Evolutionary conservation across 441 rosid genomes (phyloP).

Genomic region (Pelargonium myrrhifolium): DNA sequence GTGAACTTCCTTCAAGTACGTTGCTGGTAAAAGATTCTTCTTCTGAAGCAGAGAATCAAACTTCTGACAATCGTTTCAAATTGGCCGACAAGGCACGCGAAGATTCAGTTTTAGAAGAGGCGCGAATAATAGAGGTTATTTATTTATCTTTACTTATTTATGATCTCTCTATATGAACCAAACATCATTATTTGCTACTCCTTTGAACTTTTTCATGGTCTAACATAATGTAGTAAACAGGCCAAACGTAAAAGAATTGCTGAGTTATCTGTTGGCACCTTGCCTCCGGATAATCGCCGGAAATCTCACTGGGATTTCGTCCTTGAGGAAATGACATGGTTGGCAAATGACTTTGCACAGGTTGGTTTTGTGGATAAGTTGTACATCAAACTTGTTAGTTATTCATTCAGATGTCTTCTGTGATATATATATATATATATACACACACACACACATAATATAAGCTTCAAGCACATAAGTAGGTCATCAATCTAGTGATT

Average conservation of each 20-base stretch:
- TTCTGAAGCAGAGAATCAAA: constrained; percentile 36
- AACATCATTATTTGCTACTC: constrained; percentile 17
- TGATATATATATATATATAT: constrained; percentile 1
- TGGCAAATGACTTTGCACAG: constrained; percentile 99
- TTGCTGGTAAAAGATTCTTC: constrained; percentile 31
- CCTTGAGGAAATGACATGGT: constrained; percentile 98
- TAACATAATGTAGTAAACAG: constrained; percentile 42
- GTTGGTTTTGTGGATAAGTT: constrained; percentile 35
- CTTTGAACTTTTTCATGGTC: constrained; percentile 16
- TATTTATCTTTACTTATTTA: constrained; percentile 17
- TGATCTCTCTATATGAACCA: constrained; percentile 16
- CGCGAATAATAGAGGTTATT: constrained; percentile 75
- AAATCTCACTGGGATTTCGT: constrained; percentile 95
- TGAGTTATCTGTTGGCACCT: constrained; percentile 59
- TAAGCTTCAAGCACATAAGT: constrained; percentile 11
- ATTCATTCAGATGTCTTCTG: background rate
- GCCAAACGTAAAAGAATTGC: constrained; percentile 83
- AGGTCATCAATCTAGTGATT: constrained; percentile 1
- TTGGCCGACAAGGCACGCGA: constrained; percentile 52
- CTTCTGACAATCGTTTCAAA: constrained; percentile 33
- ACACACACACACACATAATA: too few relatives aligned
- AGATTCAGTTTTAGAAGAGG: constrained; percentile 87
- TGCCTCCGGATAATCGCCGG: constrained; percentile 41
- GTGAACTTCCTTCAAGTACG: constrained; percentile 32
- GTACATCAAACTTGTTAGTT: constrained; percentile 7